These are phyloP conservation scores for Biscutella auriculata DNA, from an alignment of 441 rosid species.

Conservation along the genomic window DNA sequence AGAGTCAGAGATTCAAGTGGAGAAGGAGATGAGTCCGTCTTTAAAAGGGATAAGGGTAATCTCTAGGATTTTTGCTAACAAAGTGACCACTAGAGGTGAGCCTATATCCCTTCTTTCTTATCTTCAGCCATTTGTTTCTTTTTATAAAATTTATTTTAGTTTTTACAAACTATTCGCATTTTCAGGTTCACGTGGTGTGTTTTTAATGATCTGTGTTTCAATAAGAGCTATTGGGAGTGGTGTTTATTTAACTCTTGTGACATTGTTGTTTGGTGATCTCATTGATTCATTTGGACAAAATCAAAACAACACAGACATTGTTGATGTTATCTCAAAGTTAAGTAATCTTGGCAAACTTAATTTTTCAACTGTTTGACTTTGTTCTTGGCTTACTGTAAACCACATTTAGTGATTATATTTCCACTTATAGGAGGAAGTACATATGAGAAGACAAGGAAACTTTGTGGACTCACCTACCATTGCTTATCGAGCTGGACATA, in stretches of 20 bases:
- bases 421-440: slow-evolving; percentile 6
- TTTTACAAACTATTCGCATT: slow-evolving; percentile 54
- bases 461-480: slow-evolving; percentile 44
- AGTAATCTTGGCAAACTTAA: not conserved
- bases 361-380: not conserved
- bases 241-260: slow-evolving; percentile 37
- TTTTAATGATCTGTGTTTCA: slow-evolving; percentile 50
- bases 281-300: slow-evolving; percentile 45
- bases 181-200: slow-evolving; percentile 36
- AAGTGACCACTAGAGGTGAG: no score
- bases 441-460: slow-evolving; percentile 63
- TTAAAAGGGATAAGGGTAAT: slow-evolving; percentile 4
- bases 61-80: no score
- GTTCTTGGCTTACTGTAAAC: not conserved
- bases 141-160: no score
- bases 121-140: no score
- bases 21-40: slow-evolving; percentile 19
- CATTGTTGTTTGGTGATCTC: slow-evolving; percentile 45
- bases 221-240: slow-evolving; percentile 54
- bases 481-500: slow-evolving; percentile 45
- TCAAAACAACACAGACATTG: slow-evolving; percentile 26
- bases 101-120: no score
- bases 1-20: slow-evolving; percentile 14
- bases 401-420: not conserved
- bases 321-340: slow-evolving; percentile 41